Base-by-base conservation (phyloP, 192 early-diverging fungal species). In the Obelidium mucronatum region DNA sequence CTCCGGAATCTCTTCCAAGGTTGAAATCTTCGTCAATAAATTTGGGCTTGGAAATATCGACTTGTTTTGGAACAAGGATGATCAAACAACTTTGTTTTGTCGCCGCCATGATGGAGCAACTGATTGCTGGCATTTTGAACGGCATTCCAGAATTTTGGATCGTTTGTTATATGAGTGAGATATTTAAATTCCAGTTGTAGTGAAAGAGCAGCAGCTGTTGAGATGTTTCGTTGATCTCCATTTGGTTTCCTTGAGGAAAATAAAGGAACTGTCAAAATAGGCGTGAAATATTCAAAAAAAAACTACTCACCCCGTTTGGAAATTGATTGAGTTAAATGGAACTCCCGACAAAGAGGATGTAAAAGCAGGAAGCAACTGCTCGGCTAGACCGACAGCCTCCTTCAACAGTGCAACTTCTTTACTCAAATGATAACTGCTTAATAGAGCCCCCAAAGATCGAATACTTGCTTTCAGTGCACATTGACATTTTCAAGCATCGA, bases 381-480 rank as follows among this genome's bases (percentile, higher is more conserved):
- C 84, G 1, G 86, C 96, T 37, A 98, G 69, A 69, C 93, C 92
- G 31, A 84, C 68, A 0, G 96, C 96, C 39, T 22, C 36, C 31
- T 68, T 52, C 15, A 68, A 52, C 8, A 68, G 1, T 1, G 24
- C 0, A 17, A 39, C 5, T 19, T 68, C 67, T 52, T 52, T 52
- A 17, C 24, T 26, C n/a, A 68, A 19, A 42, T 42, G 19, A 68
- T 51, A 68, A 11, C 40, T 44, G 5, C 90, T 89, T 26, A 98
- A 80, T 2, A 96, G 72, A 2, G 94, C 95, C 39, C 95, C 96
- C 5, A 97, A n/a, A n/a, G n/a, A n/a, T n/a, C n/a, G n/a, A n/a
- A n/a, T n/a, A n/a, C n/a, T n/a, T n/a, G n/a, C n/a, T n/a, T n/a
- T n/a, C n/a, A n/a, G n/a, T n/a, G n/a, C n/a, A n/a, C n/a, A n/a